Conservation (phyloP, 805 yeast genomes). For the Metschnikowia reukaufii region DNA sequence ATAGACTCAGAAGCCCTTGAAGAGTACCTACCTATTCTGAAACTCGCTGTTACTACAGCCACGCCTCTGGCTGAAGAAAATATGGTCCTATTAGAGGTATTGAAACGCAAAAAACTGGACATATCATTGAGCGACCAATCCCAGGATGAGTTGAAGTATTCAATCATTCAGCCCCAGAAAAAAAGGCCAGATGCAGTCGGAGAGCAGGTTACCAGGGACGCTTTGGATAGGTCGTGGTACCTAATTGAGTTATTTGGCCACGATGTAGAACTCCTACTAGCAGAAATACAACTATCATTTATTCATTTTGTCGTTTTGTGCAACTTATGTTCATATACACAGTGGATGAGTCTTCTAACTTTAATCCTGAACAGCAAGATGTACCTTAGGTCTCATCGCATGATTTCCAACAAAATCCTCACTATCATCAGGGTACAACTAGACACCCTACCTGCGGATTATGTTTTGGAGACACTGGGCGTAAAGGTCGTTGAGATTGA, state of each 20-base stretch:
- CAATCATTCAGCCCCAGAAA: constrained; percentile 42
- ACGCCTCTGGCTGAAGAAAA: constrained; percentile 54
- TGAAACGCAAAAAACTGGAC: constrained; percentile 23
- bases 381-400: constrained; percentile 23
- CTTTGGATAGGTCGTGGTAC: constrained; percentile 64
- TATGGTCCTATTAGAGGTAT: constrained; percentile 36
- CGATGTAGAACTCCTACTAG: constrained; percentile 35
- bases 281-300: constrained; percentile 57
- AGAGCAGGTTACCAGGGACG: constrained; percentile 47
- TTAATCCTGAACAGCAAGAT: constrained; percentile 36
- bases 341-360: constrained; percentile 58
- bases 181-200: constrained; percentile 28
- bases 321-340: constrained; percentile 61
- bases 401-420: constrained; percentile 34
- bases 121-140: constrained; percentile 26
- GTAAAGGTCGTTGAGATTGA: constrained; percentile 21
- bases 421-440: constrained; percentile 37
- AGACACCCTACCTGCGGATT: constrained; percentile 42
- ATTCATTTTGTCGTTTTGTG: constrained; percentile 52
- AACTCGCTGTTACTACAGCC: constrained; percentile 40
- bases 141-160: constrained; percentile 40
- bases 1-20: constrained; percentile 28
- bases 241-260: constrained; percentile 38
- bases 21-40: constrained; percentile 13
- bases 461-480: constrained; percentile 24